These are phyloP conservation scores for Pseudonectria foliicola DNA, from an alignment of 2,329 filamentous ascomycete species.

Conservation along the genomic window DNA sequence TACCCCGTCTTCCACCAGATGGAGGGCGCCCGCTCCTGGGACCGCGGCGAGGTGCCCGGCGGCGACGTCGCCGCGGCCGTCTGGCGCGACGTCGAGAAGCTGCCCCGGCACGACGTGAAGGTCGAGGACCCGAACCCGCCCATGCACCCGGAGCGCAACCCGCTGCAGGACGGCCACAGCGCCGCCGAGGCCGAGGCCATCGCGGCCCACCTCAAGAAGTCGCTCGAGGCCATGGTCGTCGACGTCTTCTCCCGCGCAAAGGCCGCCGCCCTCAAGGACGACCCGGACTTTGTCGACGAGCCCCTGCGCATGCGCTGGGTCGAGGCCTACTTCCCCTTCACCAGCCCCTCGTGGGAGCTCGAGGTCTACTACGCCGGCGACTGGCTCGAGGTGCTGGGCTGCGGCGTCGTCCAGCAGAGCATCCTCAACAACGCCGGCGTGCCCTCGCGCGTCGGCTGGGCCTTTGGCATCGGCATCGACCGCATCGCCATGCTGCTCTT, in stretches of 20 bases:
- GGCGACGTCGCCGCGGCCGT: conserved; percentile 59
- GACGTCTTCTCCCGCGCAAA: conserved; percentile 79
- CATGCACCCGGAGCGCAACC: conserved; percentile 71
- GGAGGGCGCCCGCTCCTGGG: conserved; percentile 91
- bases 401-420: conserved; percentile 78
- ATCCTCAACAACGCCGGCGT: conserved; percentile 72
- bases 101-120: conserved; percentile 66
- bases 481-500: conserved; percentile 97
- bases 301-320: conserved; percentile 87
- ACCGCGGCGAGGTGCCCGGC: conserved; percentile 52
- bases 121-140: conserved; percentile 82
- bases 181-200: conserved; percentile 75
- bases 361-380: conserved; percentile 92
- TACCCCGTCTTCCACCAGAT: conserved; percentile 99
- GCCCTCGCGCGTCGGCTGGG: conserved; percentile 77
- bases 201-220: conserved; percentile 77
- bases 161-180: conserved; percentile 69
- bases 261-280: conserved; percentile 50
- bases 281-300: conserved; percentile 50
- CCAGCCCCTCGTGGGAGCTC: conserved; percentile 89
- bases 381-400: conserved; percentile 96
- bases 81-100: conserved; percentile 58
- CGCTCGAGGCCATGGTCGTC: conserved; percentile 81
- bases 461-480: conserved; percentile 90
- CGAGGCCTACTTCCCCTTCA: conserved; percentile 96